Percentiles rank a stretch among this genome's conserved stretches.
Evolutionary conservation across 441 rosid species (phyloP).

Genomic region (Euphorbia schlechtendalii): DNA sequence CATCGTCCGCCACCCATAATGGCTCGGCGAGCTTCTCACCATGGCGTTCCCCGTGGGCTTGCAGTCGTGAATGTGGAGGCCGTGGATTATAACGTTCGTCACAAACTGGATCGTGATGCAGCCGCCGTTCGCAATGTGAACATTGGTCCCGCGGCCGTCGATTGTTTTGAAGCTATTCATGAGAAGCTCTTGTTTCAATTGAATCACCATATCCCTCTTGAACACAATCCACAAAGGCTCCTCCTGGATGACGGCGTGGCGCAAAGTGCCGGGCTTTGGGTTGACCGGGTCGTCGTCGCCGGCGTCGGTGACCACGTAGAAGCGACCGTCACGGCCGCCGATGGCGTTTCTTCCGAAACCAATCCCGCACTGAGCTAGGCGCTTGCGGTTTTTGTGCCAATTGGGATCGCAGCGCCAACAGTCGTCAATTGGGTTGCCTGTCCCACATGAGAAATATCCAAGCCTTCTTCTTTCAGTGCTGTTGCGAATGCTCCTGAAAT

Average conservation of each 20-base stretch:
- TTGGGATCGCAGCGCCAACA: slow-evolving; percentile 88
- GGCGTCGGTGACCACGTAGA: slow-evolving; percentile 77
- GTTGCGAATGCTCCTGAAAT: slow-evolving; percentile 72
- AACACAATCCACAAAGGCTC: slow-evolving; percentile 83
- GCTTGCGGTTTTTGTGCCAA: slow-evolving; percentile 89
- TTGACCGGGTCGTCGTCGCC: slow-evolving; percentile 73
- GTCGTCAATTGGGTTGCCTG: slow-evolving; percentile 88
- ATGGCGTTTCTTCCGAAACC: slow-evolving; percentile 91
- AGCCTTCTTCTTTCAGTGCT: slow-evolving; percentile 75
- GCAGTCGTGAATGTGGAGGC: slow-evolving; percentile 84
- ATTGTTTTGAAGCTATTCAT: slow-evolving; percentile 91
- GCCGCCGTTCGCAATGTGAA: slow-evolving; percentile 83
- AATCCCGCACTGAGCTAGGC: slow-evolving; percentile 81
- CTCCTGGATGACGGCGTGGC: slow-evolving; percentile 90
- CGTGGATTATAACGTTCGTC: slow-evolving; percentile 81
- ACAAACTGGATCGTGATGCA: slow-evolving; percentile 82
- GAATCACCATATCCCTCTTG: slow-evolving; percentile 88
- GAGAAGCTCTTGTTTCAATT: slow-evolving; percentile 73
- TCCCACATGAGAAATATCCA: slow-evolving; percentile 81
- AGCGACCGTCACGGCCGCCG: slow-evolving; percentile 87
- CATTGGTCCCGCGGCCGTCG: slow-evolving; percentile 83
- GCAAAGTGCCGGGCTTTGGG: slow-evolving; percentile 86
- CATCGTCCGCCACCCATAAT: slow-evolving; percentile 88
- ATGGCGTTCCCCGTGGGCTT: slow-evolving; percentile 84
- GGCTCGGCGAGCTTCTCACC: slow-evolving; percentile 83